Conservation (phyloP, 129 eudicot genomes). For the Logfia minima region DNA sequence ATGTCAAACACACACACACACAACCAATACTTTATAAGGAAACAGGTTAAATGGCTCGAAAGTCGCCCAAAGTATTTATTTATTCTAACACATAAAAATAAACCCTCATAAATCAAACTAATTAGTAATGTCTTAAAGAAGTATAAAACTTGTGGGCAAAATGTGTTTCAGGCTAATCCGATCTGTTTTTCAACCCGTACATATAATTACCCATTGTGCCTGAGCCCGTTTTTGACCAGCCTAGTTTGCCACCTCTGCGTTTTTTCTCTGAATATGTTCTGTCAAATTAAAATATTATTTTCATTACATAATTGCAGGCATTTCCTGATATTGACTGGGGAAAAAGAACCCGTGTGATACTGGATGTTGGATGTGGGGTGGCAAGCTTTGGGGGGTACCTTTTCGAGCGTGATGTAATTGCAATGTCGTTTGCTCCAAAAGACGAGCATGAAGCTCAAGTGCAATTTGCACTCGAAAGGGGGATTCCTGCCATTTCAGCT, state of each 20-base stretch:
- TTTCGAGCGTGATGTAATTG: constrained; percentile 48
- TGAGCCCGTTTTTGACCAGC: neutral
- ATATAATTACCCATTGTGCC: neutral
- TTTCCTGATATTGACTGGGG: constrained; percentile 57
- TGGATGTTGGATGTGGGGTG: constrained; percentile 70
- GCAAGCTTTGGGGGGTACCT: constrained; percentile 64
- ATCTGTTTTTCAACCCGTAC: neutral
- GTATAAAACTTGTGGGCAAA: neutral
- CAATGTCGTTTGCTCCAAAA: constrained; percentile 68
- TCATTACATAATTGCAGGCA: constrained; percentile 26
- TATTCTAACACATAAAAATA: neutral
- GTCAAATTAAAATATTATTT: neutral
- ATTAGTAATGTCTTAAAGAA: neutral
- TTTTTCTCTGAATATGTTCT: neutral
- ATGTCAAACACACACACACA: neutral
- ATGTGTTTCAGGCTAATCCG: neutral
- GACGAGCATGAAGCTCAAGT: constrained; percentile 69
- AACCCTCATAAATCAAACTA: neutral
- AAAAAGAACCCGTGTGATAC: constrained; percentile 52
- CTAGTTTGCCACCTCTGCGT: neutral
- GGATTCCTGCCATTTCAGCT: constrained; percentile 59
- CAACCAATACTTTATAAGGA: too few species aligned
- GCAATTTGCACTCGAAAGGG: constrained; percentile 64
- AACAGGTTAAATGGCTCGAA: neutral
- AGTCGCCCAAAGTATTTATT: neutral